Base-by-base conservation (phyloP, 257 asterid species). In the Lycium ferocissimum region DNA sequence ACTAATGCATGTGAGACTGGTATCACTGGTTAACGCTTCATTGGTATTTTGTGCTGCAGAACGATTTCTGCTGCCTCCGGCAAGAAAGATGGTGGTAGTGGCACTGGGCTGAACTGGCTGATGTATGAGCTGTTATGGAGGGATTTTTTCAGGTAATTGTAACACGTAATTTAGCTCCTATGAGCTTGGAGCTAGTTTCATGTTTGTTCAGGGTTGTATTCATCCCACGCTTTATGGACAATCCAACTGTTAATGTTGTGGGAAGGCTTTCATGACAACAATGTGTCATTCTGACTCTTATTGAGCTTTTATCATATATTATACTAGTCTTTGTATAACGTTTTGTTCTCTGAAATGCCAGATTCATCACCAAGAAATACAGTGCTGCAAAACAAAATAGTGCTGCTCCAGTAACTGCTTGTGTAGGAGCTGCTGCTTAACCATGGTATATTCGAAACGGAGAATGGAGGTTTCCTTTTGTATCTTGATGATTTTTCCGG, bases 61-160 rank as follows among this genome's bases (percentile, higher is more conserved):
- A 70, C 91, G 57, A 85, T 93, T 33, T 89, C 98, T 88, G 94
- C 91, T 86, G 88, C 92, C 72, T 84, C 93, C 20, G 83, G 79
- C 89, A 89, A 83, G 89, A 92, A 91, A 85, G 89, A 85, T 71
- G 94, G 91, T 71, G 92, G 93, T 47, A 67, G 83, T 17, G 90
- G 93, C 79, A 89, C 97, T 56, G 97, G 98, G 61, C 83, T 91
- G 89, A 94, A 94, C 94, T 97, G 99, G 99, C 86, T 97, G 88
- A 94, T 93, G 98, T 94, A 97, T 57, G 99, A 95, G 90, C 91
- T 95, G 79, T 72, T 97, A 89, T 97, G 99, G 99, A 95, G 99
- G 91, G 99, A 97, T 82, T 97, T 97, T 86, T 96, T 96, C 95
- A 94, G 99, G 99, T 95, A 72, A 92, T 82, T 14, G 0, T 33